phyloP scores from a whole-genome alignment of 805 yeast species.

The Yarrowia osloensis region DNA sequence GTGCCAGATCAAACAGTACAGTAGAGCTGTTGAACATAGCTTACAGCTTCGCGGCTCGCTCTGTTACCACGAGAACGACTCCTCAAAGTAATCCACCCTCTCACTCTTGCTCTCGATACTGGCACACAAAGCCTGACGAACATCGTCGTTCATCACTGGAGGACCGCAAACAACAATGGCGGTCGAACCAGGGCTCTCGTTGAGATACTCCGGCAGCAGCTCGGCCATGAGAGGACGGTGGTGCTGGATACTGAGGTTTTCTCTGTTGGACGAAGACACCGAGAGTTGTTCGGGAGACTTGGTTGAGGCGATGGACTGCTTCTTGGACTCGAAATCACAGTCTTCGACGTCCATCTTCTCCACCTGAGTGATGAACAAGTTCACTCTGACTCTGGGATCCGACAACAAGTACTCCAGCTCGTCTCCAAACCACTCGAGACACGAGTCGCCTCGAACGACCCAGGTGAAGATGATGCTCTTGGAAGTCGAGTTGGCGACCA shows the following conservation, averaged over 20 bases:
- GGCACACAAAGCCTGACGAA: conserved; percentile 52
- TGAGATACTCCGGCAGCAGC: conserved; percentile 1
- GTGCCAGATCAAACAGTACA: background rate
- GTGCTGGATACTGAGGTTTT: background rate
- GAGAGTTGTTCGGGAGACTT: background rate
- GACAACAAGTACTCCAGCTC: conserved; percentile 44
- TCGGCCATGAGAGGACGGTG: background rate
- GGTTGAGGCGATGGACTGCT: too few relatives aligned
- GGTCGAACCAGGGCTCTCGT: background rate
- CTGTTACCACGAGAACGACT: conserved; percentile 63
- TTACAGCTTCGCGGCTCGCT: too few relatives aligned
- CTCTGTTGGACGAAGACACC: background rate
- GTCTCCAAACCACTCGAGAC: conserved; percentile 50
- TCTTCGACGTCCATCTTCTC: background rate
- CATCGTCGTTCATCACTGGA: conserved; percentile 55
- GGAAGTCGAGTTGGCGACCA: conserved; percentile 39
- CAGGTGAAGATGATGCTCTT: conserved; percentile 55
- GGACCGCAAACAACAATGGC: conserved; percentile 55
- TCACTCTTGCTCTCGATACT: conserved; percentile 47
- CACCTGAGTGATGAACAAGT: conserved; percentile 32
- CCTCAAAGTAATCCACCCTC: conserved; percentile 68
- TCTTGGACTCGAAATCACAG: background rate
- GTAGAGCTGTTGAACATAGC: too few relatives aligned
- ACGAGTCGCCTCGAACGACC: conserved; percentile 56
- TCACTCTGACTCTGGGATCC: conserved; percentile 37